Evolutionary conservation across 805 yeast genomes (phyloP), one percentile per base, ranked within the genome.

Genomic region (Diddensiella santjacobensis): DNA sequence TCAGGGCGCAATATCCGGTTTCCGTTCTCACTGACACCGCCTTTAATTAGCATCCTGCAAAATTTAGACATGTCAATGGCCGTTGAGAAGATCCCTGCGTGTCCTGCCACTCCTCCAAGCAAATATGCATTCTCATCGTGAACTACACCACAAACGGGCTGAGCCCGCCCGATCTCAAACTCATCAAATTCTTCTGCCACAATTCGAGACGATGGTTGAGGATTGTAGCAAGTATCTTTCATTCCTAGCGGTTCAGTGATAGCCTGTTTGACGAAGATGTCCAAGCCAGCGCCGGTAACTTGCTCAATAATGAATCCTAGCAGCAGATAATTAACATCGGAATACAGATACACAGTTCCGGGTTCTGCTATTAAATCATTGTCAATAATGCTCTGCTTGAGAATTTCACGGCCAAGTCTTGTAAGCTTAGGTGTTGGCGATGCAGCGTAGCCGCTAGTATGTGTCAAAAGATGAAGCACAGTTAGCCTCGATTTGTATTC

Each of bases 61-160:
- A 50, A 22, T 26, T 18, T 43, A 4, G 48, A 36, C 15, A 40
- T 48, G 20, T 50, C 53, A n/a, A 29, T 39, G 11, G 44, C 40
- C 8, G 50, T 50, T 3, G 53, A 50, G 31, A 50, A 50, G 15
- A 50, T 17, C 5, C 53, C 53, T 15, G 53, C 53, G 37, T 50
- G 53, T 3, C 53, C 53, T 8, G 45, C 45, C 22, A 49, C 47
- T 11, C 55, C 53, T 13, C 33, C 44, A 3, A 45, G 31, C n/a
- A 38, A 26, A 22, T 30, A 49, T 2, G 56, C 56, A 17, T 52
- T 50, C 33, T 52, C 56, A 39, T 52, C 56, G 35, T 50, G 53
- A n/a, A 50, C 53, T 24, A 26, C 36, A 15, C 56, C 56, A 20
- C 56, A 11, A 23, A 52, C 53, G 3, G 56, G 56, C 26, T 52